Evolutionary conservation across 2,329 filamentous ascomycete genomes (phyloP), one percentile per base, ranked within the genome.

Genomic region (Juglanconis sp.): DNA sequence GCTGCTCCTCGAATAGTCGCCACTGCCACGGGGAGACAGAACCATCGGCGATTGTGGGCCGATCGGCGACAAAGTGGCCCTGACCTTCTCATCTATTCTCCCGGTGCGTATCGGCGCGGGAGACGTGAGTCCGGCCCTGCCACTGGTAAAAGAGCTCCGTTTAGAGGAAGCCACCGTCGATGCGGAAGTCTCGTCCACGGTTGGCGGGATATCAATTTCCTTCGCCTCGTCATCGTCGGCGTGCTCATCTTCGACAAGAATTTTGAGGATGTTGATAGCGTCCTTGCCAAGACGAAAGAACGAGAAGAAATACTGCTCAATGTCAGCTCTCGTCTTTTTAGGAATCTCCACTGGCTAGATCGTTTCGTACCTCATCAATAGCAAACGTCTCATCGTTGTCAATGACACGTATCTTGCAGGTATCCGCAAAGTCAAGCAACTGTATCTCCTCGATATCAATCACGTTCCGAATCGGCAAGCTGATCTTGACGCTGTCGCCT

Each of bases 401-500:
- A 59, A 98, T 87, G 48, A 97, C 92, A 42, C 92, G 86, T 63
- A 99, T 87, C 74, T 96, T 97, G 77, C 96, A 89, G 0, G 95
- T 98, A 64, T 97, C 91, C 30, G 92, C 92, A 72, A 96, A 92
- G 65, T 96, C 91, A 58, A 96, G 83, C 76, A 97, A 92, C 59
- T 91, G 88, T 52, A 89, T 95, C 65, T 96, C 91, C 72, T 98
- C 95, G 50, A 98, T 87, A 67, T 98, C 94, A 60, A 98, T 87
- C 24, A 98, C 84, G 66, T 96, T 96, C 61, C 88, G 84, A 55
- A 96, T 90, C 0, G 93, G 94, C 34, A 98, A 77, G 1, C 91
- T 95, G 58, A 98, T 96, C 77, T 98, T 98, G 72, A 99, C 91
- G 70, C 93, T 96, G 71, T 97, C 93, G 9, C 95, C 94, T 64